Base-by-base conservation (phyloP, 306 rosid species). In the Macrotyloma uniflorum region DNA sequence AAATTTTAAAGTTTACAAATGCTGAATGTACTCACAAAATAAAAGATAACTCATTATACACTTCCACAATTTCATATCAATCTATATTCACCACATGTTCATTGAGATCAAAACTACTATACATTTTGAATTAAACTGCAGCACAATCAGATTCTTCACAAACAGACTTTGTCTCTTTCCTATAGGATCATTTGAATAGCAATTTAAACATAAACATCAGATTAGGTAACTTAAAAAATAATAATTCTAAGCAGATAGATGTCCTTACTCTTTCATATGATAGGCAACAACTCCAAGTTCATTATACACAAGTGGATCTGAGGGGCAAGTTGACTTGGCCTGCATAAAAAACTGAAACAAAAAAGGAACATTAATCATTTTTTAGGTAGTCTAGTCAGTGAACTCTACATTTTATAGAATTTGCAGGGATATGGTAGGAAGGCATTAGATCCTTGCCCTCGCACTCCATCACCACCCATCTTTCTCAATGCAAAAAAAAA, bases 231-330 rank as follows among this genome's bases (percentile, higher is more conserved):
- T 45, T 9, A 24, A 14, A 50, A 26, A 43, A 28, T 9, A 45
- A 77, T 47, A 77, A 71, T 63, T 23, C 24, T 76, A 58, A 63
- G 53, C 47, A 74, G 54, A 28, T 57, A 75, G 76, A 50, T 61
- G 49, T 71, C 61, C 89, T 87, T 87, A 95, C 99, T 95, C 99
- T 83, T 93, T 88, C 98, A 88, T 91, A 75, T 95, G 83, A 83
- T 93, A 95, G 70, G 98, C 98, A 81, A 95, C 99, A 74, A 91
- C 98, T 86, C 99, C 99, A 57, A 93, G 96, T 86, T 95, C 99
- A 76, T 95, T 95, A 77, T 83, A 95, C 30, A 95, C 93, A 75
- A 93, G 99, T 32, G 98, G 98, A 84, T 95, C 99, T 1, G 93
- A 91, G 82, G 98, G 89, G 78, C 98, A 95, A 79, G 81, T 90